Evolutionary conservation across 768 basidiomycete species (phyloP).

Genomic region (Rossbeevera mucosa): DNA sequence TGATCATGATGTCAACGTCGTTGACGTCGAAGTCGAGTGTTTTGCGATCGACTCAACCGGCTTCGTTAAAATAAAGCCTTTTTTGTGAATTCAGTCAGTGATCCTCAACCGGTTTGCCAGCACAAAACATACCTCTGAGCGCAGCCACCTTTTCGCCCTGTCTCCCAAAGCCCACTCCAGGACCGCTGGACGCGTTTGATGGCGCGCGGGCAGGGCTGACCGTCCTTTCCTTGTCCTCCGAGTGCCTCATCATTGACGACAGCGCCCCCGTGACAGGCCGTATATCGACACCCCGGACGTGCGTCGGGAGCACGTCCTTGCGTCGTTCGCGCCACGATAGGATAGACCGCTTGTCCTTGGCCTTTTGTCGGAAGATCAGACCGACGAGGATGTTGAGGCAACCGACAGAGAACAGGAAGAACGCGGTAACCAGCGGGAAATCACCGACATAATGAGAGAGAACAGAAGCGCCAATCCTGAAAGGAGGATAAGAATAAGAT

Average conservation of each 20-base stretch:
- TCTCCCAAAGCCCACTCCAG: conserved; percentile 71
- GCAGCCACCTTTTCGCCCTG: conserved; percentile 78
- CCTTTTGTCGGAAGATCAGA: conserved; percentile 68
- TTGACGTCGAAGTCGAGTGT: conserved; percentile 24
- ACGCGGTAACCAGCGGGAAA: conserved; percentile 83
- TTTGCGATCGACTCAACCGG: conserved; percentile 56
- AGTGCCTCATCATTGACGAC: conserved; percentile 8
- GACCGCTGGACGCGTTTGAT: conserved; percentile 28
- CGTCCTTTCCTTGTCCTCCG: conserved; percentile 7
- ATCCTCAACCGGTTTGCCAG: neutral
- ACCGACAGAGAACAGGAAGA: conserved; percentile 79
- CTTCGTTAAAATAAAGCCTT: conserved; percentile 54
- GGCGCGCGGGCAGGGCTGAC: neutral
- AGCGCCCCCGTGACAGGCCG: conserved; percentile 15
- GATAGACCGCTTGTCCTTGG: conserved; percentile 63
- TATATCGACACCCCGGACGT: conserved; percentile 19
- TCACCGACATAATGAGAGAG: conserved; percentile 75
- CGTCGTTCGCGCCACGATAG: conserved; percentile 59
- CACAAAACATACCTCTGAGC: conserved; percentile 44
- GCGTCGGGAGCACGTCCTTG: conserved; percentile 53
- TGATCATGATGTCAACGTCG: neutral
- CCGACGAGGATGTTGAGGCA: conserved; percentile 81
- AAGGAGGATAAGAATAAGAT: neutral
- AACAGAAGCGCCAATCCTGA: conserved; percentile 61
- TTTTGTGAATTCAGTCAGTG: neutral